Evolutionary conservation across 108 stramenopile genomes (phyloP), one percentile per base, ranked within the genome.

Genomic region (Pseudonitzschia delicatissima): DNA sequence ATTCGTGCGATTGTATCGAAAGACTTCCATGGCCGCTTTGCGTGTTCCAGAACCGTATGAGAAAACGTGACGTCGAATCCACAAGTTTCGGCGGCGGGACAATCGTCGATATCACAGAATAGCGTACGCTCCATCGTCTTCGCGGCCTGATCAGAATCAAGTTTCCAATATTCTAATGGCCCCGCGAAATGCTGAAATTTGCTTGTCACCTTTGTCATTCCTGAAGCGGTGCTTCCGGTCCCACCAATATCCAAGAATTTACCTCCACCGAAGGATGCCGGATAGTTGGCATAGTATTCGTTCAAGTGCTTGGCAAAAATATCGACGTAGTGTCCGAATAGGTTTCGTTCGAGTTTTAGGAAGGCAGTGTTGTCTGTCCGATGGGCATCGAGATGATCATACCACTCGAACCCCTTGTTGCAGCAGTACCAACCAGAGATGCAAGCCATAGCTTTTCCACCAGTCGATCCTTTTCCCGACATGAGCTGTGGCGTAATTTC

Each of bases 381-480:
- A 12, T 69, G 55, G 37, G 40, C 26, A 9, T 68, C 62, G 13
- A 81, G 36, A 7, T 59, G 36, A 4, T 81, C 73, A 44, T 53
- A 74, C 45, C 52, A 77, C 61, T 70, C 49, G 18, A 44, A 20
- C 5, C 76, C 76, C 57, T 74, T 77, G 31, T 74, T 72, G 64
- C 76, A 81, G 34, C 80, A 81, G 49, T 81, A 81, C 76, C 80
- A 81, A 25, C 71, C 51, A 25, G 76, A 77, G 31, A 81, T 61
- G 61, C 80, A 81, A 20, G 35, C 67, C 53, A 66, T 64, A 28
- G 66, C 45, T 29, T 60, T 11, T 3, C 74, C 78, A 20, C 78
- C 78, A 34, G 36, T 40, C 66, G 74, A 68, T 15, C 74, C 79
- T 42, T 53, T 57, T 52, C 79, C 79, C 40, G 79, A 61, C 74